A percentile compares a stretch with the other conserved stretches of the same genome.
Evolutionary conservation across 257 asterid genomes (phyloP).

Genomic region (Petunia secreta): DNA sequence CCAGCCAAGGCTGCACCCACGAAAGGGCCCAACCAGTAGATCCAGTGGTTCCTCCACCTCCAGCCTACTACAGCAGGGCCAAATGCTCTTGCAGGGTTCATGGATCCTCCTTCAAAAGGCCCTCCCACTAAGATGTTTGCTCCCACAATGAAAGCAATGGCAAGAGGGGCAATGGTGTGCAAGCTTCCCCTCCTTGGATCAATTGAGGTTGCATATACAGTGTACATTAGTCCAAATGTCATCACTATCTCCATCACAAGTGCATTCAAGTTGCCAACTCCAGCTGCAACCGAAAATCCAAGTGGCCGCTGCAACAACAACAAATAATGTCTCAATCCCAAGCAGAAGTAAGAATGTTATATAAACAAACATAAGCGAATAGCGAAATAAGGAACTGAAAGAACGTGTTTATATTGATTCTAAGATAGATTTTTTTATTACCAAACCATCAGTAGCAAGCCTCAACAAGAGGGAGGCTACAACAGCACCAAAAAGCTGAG

Average conservation of each 20-base stretch:
- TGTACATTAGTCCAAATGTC: constrained; percentile 79
- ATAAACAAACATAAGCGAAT: neutral
- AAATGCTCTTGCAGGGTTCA: constrained; percentile 94
- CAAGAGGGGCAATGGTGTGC: constrained; percentile 82
- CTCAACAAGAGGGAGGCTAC: constrained; percentile 70
- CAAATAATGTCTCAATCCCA: neutral
- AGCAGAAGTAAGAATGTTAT: neutral
- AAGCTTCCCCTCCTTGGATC: constrained; percentile 82
- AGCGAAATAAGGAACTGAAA: too few species aligned
- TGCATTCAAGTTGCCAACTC: constrained; percentile 67
- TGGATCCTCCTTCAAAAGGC: constrained; percentile 84
- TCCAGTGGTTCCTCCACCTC: constrained; percentile 94
- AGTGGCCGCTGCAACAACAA: constrained; percentile 64
- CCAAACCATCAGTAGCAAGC: constrained; percentile 72
- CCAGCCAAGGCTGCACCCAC: constrained; percentile 78
- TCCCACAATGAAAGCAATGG: constrained; percentile 86
- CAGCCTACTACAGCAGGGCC: constrained; percentile 95
- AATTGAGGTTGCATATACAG: constrained; percentile 77
- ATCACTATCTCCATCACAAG: constrained; percentile 77
- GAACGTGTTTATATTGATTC: too few species aligned
- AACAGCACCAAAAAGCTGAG: constrained; percentile 90
- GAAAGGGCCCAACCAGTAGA: constrained; percentile 96
- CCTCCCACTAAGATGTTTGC: constrained; percentile 89
- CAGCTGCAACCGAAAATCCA: constrained; percentile 72
- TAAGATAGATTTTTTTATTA: constrained; percentile 23